Evolutionary conservation across 78 protist species (phyloP), one percentile per base, ranked within the genome.

Genomic region (Paulinella micropora): DNA sequence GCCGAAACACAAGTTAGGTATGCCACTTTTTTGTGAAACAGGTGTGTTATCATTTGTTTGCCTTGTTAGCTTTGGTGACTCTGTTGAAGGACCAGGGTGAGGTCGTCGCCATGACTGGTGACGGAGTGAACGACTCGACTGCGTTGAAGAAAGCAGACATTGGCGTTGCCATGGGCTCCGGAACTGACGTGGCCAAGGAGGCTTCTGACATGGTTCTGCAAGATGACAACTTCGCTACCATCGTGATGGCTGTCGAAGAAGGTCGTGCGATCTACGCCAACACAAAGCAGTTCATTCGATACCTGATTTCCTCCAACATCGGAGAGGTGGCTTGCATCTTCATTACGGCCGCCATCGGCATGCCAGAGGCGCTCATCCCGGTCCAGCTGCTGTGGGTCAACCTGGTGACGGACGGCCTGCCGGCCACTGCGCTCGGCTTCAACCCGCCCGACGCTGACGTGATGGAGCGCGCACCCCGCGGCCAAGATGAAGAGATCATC

Each of bases 141-240:
- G 99, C 99, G 2, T 88, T 91, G 31, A 87, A 87, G 36, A 84
- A 88, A 39, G 98, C 99, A 0, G 95, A 96, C 87, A 91, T 97
- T 3, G 99, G 99, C 34, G 88, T 96, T 1, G 99, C 98, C 34
- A 98, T 97, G 99, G 99, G 99, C 82, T 36, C 94, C 0, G 99
- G 98, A 31, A 94, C 97, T n/a, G 98, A 93, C 4, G 98, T 97
- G 32, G 96, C 97, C 82, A 95, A 96, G 90, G 96, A 89, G 73
- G 99, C 98, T 0, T 79, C 98, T 1, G 92, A 92, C 51, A 94
- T 98, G 94, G 91, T 97, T 3, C 93, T 98, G 1, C 88, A 92
- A 31, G 99, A 98, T 91, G 99, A 98, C 93, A 96, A 98, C 95
- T 98, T 98, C 87, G 69, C 98, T 0, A 94, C 99, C 26, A 98